Base-by-base conservation (phyloP, 2,329 filamentous ascomycete species). In the Penicillium digitatum region DNA sequence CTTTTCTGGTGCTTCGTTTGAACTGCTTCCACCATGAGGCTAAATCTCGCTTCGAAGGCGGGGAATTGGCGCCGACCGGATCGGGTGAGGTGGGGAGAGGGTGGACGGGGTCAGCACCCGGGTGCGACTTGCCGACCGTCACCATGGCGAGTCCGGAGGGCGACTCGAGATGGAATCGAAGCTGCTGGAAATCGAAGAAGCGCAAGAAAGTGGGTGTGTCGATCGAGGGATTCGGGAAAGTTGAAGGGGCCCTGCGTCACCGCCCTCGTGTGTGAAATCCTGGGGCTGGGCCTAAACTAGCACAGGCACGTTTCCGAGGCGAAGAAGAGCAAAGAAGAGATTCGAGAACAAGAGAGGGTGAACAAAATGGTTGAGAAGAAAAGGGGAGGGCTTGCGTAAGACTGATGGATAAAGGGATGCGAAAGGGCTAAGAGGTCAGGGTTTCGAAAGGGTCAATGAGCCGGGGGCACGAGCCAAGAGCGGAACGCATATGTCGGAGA, bases 1-100 rank as follows among this genome's bases (percentile, higher is more conserved):
- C 80, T 66, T 82, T 83, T 69, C 84, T 83, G 50, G 80, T 77
- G 60, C 80, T 81, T 51, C 88, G 83, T 77, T 94, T 94, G 78
- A 99, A 97, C 67, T 87, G 86, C 76, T 91, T 96, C 94, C 94
- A 97, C 94, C 94, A 99, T 57, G 89, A 95, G 65, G 91, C 88
- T 65, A 97, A 80, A 72, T 96, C 91, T 72, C 90, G 86, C 78
- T 88, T 95, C 62, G 86, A 90, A 29, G 90, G 90, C 52, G 89
- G 89, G 39, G 89, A 90, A 66, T 82, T 78, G 55, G 79, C 56
- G 47, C 49, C 74, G 54, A 71, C 81, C 70, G 71, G 80, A 67
- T 74, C 76, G 74, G 70, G 73, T 54, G 76, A 62, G 38, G 65
- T 57, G 32, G 66, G 66, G 54, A 67, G 66, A 39, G 66, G 66